phyloP scores from a whole-genome alignment of 2,329 filamentous ascomycete genomes.

The Clarireedia monteithiana region DNA sequence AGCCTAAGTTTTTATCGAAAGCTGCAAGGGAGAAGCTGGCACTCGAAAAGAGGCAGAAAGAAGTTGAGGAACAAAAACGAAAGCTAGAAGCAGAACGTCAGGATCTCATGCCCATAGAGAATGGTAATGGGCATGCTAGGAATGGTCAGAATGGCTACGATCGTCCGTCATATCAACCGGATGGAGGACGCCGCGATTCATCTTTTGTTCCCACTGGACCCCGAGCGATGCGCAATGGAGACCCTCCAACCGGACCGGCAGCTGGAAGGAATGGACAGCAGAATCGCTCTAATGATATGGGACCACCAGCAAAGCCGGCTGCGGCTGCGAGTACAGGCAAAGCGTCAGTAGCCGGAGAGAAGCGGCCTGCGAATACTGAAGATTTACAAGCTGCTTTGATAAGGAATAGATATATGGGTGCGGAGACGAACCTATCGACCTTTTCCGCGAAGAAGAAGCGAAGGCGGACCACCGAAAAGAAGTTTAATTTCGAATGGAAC shows the following conservation, averaged over 20 bases:
- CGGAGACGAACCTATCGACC: conserved; percentile 75
- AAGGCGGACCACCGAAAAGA: conserved; percentile 84
- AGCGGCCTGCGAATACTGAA: conserved; percentile 36
- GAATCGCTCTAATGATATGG: conserved; percentile 17
- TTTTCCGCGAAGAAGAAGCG: conserved; percentile 97
- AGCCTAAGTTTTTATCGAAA: conserved; percentile 80
- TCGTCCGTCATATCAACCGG: conserved; percentile 13
- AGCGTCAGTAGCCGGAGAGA: conserved; percentile 30
- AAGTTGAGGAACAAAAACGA: conserved; percentile 55
- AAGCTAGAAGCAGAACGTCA: conserved; percentile 31
- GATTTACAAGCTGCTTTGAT: conserved; percentile 68
- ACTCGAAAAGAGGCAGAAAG: conserved; percentile 67
- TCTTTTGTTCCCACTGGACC: conserved; percentile 60
- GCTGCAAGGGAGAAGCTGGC: conserved; percentile 74
- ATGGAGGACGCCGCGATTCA: conserved; percentile 21
- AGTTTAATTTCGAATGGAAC: conserved; percentile 99
- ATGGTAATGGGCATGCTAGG: conserved; percentile 12
- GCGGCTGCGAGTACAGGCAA: conserved; percentile 20
- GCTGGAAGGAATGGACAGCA: conserved; percentile 18
- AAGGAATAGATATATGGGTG: conserved; percentile 82
- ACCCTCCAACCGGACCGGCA: conserved; percentile 40
- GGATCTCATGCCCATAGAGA: conserved; percentile 15
- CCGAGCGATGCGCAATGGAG: conserved; percentile 52
- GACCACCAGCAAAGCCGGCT: conserved; percentile 25
- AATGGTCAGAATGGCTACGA: conserved; percentile 20